Percentiles rank a stretch among this genome's conserved stretches.
Conservation (phyloP, 306 rosid species). For the Cicer arietinum region DNA sequence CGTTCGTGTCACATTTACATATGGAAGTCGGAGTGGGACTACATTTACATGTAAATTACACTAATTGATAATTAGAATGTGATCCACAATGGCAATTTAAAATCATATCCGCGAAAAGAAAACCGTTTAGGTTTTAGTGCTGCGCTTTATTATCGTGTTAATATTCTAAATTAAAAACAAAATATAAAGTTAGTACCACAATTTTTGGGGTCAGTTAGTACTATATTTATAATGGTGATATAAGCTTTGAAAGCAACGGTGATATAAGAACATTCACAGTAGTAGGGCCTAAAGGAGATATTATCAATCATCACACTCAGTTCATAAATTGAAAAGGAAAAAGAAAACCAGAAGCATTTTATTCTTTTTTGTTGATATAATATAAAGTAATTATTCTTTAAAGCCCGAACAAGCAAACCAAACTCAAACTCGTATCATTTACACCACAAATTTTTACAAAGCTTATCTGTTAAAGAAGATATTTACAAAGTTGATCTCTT, state of each 20-base stretch:
- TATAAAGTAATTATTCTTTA: constrained; percentile 4
- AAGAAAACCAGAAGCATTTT: not conserved
- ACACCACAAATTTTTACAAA: constrained; percentile 56
- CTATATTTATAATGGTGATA: constrained; percentile 12
- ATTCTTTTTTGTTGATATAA: constrained; percentile 1
- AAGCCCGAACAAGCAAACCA: constrained; percentile 46
- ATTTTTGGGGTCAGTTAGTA: not conserved
- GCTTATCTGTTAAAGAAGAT: constrained; percentile 53
- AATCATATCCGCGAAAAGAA: not conserved
- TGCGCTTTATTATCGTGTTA: constrained; percentile 5
- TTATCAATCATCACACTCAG: not conserved
- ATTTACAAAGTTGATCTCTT: constrained; percentile 56
- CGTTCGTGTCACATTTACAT: constrained; percentile 4
- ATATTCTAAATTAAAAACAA: not conserved
- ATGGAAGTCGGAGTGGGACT: not conserved
- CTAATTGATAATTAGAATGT: constrained; percentile 4
- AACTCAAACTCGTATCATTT: constrained; percentile 45
- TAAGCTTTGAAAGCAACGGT: too few relatives aligned
- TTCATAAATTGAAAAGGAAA: not conserved
- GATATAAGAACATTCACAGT: not conserved
- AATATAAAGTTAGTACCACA: constrained; percentile 16
- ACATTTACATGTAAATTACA: constrained; percentile 3
- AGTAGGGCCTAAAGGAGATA: not conserved
- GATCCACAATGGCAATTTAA: constrained; percentile 8
- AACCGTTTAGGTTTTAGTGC: not conserved